phyloP scores from a whole-genome alignment of 1,139 yeast species.

The Candida labiduridarum region DNA sequence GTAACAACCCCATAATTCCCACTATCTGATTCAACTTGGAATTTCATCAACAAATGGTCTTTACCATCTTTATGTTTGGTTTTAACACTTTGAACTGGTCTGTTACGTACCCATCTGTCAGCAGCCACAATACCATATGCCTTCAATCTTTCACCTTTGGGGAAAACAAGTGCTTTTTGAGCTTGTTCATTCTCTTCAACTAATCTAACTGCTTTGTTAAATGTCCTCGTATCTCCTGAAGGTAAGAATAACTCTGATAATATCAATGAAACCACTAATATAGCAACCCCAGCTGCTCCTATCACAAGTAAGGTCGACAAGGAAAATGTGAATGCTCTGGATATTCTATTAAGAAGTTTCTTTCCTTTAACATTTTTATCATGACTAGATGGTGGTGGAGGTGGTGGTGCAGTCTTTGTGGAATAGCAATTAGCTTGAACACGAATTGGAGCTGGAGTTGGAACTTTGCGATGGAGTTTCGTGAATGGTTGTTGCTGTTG shows the following conservation, averaged over 20 bases:
- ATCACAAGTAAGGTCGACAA: slow-evolving; percentile 62
- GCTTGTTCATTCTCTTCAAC: slow-evolving; percentile 69
- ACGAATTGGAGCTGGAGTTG: not conserved
- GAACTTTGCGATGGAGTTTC: not conserved
- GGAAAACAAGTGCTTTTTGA: slow-evolving; percentile 57
- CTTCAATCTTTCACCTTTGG: slow-evolving; percentile 61
- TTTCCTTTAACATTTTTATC: slow-evolving; percentile 47
- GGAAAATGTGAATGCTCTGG: slow-evolving; percentile 62
- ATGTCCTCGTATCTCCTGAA: slow-evolving; percentile 87
- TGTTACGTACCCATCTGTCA: slow-evolving; percentile 83
- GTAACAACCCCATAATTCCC: slow-evolving; percentile 66
- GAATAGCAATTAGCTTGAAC: slow-evolving; percentile 18
- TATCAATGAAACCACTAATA: slow-evolving; percentile 75
- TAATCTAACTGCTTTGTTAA: slow-evolving; percentile 80
- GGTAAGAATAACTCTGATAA: slow-evolving; percentile 82
- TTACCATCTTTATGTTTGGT: slow-evolving; percentile 68
- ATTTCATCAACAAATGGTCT: slow-evolving; percentile 81
- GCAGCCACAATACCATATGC: slow-evolving; percentile 80
- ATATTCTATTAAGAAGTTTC: slow-evolving; percentile 39
- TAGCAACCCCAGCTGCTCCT: slow-evolving; percentile 67
- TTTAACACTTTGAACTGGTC: slow-evolving; percentile 70
- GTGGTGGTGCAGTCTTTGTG: slow-evolving; percentile 42
- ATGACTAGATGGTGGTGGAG: slow-evolving; percentile 38
- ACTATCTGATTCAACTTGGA: slow-evolving; percentile 72
- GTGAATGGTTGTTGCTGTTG: not conserved